Conservation (phyloP, 2,329 filamentous ascomycete species). For the Immersiporthe knoxdaviesiana region DNA sequence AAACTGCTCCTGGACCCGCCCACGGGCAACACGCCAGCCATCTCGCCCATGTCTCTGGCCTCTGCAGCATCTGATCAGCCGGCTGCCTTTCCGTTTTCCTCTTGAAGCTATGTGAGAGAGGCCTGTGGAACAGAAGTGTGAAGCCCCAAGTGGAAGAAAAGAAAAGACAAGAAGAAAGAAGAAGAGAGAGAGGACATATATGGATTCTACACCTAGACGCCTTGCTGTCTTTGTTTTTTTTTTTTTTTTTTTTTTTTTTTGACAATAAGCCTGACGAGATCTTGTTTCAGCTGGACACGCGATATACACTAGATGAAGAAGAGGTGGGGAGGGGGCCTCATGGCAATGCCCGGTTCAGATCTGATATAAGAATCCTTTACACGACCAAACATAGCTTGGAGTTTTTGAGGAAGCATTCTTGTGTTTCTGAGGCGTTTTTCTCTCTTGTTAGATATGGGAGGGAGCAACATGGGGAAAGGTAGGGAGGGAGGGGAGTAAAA, state of each 20-base stretch:
- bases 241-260: background rate
- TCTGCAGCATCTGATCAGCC: background rate
- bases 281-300: background rate
- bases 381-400: background rate
- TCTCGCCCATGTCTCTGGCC: slow-evolving; percentile 21
- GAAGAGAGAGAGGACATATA: background rate
- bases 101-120: background rate
- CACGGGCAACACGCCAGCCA: slow-evolving; percentile 14
- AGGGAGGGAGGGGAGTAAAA: background rate
- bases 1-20: slow-evolving; percentile 49
- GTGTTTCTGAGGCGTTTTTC: background rate
- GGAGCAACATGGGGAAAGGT: background rate
- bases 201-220: background rate
- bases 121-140: background rate
- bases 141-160: background rate
- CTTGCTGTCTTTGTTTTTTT: too few species aligned
- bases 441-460: background rate
- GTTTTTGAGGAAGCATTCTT: background rate
- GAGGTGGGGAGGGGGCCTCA: too few species aligned
- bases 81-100: background rate
- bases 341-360: background rate
- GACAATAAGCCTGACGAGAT: background rate
- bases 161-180: background rate
- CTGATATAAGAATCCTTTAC: background rate
- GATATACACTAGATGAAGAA: background rate